A percentile compares a stretch with the other conserved stretches of the same genome.
Evolutionary conservation across 2,329 filamentous ascomycete genomes (phyloP).

Genomic region (Helicocarpus griseus): DNA sequence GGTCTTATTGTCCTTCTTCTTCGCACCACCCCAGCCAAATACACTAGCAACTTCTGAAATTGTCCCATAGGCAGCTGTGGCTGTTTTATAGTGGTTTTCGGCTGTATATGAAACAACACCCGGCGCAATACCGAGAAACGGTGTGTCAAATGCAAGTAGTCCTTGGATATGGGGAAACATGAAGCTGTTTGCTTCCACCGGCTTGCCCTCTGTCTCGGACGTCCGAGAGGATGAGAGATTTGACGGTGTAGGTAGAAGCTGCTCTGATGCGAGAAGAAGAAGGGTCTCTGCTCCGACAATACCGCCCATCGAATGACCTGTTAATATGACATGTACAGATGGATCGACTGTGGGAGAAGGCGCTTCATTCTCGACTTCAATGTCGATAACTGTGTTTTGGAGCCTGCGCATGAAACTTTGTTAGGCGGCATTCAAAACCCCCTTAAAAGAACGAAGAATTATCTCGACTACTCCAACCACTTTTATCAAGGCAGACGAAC

Average conservation of each 20-base stretch:
- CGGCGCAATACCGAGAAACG: conserved; percentile 53
- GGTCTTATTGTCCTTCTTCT: conserved; percentile 8
- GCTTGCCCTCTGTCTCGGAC: conserved; percentile 10
- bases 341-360: conserved; percentile 79
- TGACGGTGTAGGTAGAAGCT: conserved; percentile 35
- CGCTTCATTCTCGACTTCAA: conserved; percentile 74
- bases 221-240: conserved; percentile 15
- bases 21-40: conserved; percentile 51
- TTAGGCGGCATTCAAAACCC: not conserved
- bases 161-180: conserved; percentile 94
- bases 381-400: conserved; percentile 82
- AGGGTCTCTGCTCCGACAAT: conserved; percentile 89
- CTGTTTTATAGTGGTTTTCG: conserved; percentile 74
- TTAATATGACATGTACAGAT: conserved; percentile 68
- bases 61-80: conserved; percentile 59
- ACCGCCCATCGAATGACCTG: conserved; percentile 86
- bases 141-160: conserved; percentile 88
- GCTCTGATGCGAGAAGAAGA: conserved; percentile 62
- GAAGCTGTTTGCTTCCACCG: conserved; percentile 38
- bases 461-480: not conserved
- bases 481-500: conserved; percentile 19
- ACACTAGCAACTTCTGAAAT: conserved; percentile 53
- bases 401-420: conserved; percentile 46
- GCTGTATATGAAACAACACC: conserved; percentile 49
- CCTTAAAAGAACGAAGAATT: not conserved